Conservation (phyloP, 441 rosid species). For the Viola pubescens region DNA sequence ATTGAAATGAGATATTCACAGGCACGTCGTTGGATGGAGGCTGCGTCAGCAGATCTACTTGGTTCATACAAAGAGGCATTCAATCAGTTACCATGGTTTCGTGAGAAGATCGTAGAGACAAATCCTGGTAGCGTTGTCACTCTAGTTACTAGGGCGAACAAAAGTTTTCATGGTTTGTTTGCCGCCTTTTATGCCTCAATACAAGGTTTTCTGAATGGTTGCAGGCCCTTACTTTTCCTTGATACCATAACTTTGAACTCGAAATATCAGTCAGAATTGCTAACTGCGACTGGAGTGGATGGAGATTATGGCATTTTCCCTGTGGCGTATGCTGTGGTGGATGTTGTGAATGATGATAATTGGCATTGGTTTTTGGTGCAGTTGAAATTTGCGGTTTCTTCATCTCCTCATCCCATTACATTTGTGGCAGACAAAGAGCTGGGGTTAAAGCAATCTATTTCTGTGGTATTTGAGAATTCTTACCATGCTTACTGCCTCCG, state of each 20-base stretch:
- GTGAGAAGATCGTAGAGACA: constrained; percentile 34
- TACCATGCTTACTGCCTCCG: constrained; percentile 34
- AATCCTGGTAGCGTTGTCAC: constrained; percentile 41
- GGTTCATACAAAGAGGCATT: constrained; percentile 43
- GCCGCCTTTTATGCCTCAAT: constrained; percentile 36
- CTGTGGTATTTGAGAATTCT: constrained; percentile 31
- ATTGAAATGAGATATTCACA: constrained; percentile 40
- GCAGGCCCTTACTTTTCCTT: constrained; percentile 44
- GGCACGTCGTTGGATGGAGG: constrained; percentile 50
- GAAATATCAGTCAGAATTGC: constrained; percentile 36
- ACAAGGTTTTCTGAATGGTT: constrained; percentile 41
- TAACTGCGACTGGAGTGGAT: constrained; percentile 45
- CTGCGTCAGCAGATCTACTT: constrained; percentile 39
- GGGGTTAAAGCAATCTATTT: constrained; percentile 24
- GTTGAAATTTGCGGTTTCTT: constrained; percentile 26
- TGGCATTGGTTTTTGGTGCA: constrained; percentile 48
- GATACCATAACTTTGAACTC: constrained; percentile 30
- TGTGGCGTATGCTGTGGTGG: constrained; percentile 41
- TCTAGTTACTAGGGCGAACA: constrained; percentile 30
- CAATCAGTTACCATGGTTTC: constrained; percentile 39
- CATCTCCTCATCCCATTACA: constrained; percentile 31
- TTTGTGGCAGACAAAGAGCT: constrained; percentile 35
- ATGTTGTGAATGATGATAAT: constrained; percentile 30
- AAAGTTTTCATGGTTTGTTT: constrained; percentile 35
- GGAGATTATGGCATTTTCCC: constrained; percentile 44